A percentile compares a stretch with the other conserved stretches of the same genome.
Evolutionary conservation across 2,329 filamentous ascomycete genomes (phyloP).

Genomic region (Ilyonectria destructans): DNA sequence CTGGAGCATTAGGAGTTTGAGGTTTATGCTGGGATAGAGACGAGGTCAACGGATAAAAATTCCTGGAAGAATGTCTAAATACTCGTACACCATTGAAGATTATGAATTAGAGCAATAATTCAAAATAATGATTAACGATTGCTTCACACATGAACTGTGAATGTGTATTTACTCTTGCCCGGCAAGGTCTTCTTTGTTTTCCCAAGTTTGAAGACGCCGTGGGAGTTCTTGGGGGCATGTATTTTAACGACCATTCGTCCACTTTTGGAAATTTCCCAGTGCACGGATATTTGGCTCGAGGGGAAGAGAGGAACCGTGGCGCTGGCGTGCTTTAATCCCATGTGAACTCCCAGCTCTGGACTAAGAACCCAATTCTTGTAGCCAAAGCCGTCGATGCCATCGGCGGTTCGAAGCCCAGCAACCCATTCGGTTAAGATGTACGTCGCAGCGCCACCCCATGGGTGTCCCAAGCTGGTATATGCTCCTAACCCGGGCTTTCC

Average conservation of each 20-base stretch:
- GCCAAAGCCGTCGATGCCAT: constrained; percentile 18
- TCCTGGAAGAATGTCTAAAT: neutral
- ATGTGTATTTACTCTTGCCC: constrained; percentile 12
- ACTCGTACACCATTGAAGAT: neutral
- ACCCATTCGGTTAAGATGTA: constrained; percentile 25
- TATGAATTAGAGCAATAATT: neutral
- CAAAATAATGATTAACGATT: neutral
- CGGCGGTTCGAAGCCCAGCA: constrained; percentile 11
- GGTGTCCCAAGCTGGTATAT: constrained; percentile 23
- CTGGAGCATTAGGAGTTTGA: neutral
- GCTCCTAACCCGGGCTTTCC: neutral
- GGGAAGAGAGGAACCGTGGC: constrained; percentile 15
- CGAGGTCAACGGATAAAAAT: neutral
- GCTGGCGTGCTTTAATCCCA: constrained; percentile 4
- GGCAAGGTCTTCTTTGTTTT: constrained; percentile 3
- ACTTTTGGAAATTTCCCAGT: constrained; percentile 3
- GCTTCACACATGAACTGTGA: neutral
- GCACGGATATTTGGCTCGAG: neutral
- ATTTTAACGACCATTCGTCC: neutral
- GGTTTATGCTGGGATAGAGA: neutral
- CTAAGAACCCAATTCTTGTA: constrained; percentile 19
- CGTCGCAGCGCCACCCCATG: constrained; percentile 23
- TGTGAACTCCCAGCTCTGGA: constrained; percentile 13
- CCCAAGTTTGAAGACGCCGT: constrained; percentile 9
- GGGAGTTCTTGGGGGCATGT: neutral